Evolutionary conservation across 345 rosid genomes (phyloP).

Genomic region (rapeseed (Brassica napus)): DNA sequence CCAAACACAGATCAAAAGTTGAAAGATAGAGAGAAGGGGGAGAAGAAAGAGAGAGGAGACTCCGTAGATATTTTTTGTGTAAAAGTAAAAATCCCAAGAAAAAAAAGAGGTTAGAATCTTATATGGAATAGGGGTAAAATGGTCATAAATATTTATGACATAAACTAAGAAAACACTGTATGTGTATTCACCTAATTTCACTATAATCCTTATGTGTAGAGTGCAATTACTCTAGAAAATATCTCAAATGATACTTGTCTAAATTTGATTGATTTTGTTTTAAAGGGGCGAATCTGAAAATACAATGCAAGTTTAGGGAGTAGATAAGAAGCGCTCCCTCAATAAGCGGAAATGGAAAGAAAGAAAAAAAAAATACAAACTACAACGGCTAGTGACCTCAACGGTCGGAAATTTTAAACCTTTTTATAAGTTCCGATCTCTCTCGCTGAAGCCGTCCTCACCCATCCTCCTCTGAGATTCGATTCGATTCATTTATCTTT

Average conservation of each 20-base stretch:
- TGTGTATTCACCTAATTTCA: too few species aligned
- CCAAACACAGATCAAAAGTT: too few species aligned
- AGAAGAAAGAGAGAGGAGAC: too few species aligned
- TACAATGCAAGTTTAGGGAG: constrained; percentile 8
- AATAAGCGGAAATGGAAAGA: constrained; percentile 48
- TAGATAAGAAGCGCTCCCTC: constrained; percentile 11
- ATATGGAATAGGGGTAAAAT: too few species aligned
- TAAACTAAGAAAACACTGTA: too few species aligned
- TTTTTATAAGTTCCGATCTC: constrained; percentile 13
- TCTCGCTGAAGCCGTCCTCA: constrained; percentile 1
- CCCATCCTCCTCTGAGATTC: constrained; percentile 29
- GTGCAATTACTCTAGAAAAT: neutral
- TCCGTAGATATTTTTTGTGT: too few species aligned
- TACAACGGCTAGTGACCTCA: constrained; percentile 71
- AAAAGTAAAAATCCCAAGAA: too few species aligned
- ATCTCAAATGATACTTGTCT: neutral
- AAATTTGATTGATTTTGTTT: constrained; percentile 2
- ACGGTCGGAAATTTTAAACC: constrained; percentile 58
- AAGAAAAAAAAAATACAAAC: constrained; percentile 30
- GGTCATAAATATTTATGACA: too few species aligned
- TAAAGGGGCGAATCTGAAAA: neutral
- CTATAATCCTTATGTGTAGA: too few species aligned
- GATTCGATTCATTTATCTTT: constrained; percentile 20
- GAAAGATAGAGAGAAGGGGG: too few species aligned
- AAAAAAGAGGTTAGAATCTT: too few species aligned